Conservation (phyloP, 2,329 filamentous ascomycete species). For the Coniochaeta pulveracea region DNA sequence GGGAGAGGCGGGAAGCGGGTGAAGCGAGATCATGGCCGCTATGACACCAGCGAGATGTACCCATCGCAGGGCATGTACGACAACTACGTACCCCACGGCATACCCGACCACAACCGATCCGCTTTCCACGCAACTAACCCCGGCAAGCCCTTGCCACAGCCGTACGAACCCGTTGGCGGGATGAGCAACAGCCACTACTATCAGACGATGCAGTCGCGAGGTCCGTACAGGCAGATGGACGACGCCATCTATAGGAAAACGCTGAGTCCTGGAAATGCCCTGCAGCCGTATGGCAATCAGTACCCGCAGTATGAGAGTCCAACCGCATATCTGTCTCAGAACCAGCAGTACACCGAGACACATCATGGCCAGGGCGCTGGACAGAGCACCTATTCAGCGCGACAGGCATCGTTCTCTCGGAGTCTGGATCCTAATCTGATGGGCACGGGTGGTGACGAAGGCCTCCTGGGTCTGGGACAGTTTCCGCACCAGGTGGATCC, state of each 20-base stretch:
- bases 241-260: conserved; percentile 19
- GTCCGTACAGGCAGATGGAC: conserved; percentile 12
- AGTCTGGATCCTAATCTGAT: no score
- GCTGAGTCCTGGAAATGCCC: conserved; percentile 18
- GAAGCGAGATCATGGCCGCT: no score
- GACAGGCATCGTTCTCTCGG: no score
- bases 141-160: conserved; percentile 23
- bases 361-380: conserved; percentile 1
- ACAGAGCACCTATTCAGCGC: no score
- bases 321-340: no score
- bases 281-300: conserved; percentile 2
- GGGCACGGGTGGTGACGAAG: no score
- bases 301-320: no score
- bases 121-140: conserved; percentile 23
- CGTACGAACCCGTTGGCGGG: conserved; percentile 22
- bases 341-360: no score
- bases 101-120: conserved; percentile 15
- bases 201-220: conserved; percentile 17
- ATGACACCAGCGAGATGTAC: conserved; percentile 16
- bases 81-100: neutral
- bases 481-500: conserved; percentile 3
- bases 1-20: neutral
- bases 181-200: conserved; percentile 23
- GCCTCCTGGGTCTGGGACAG: no score
- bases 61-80: conserved; percentile 5